Conservation (phyloP, 1,284 basidiomycete genomes). For the Vanrija sp. region DNA sequence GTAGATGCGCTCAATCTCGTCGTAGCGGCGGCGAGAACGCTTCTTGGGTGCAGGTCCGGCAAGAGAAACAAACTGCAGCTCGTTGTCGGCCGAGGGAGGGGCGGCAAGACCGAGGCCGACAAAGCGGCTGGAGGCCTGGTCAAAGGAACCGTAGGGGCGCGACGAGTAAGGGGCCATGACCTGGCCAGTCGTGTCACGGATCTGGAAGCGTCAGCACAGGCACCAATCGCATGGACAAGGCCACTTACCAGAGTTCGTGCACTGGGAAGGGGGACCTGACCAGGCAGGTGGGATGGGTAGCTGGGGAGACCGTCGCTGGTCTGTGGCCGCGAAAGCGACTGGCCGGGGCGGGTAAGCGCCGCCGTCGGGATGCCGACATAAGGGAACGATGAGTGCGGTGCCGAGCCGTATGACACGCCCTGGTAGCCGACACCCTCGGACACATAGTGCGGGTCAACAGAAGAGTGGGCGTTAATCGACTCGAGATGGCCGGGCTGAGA, state of each 20-base stretch:
- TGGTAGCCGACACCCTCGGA: conserved; percentile 1
- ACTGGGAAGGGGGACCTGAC: conserved; percentile 25
- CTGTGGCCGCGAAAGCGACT: conserved; percentile 24
- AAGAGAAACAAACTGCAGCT: conserved; percentile 21
- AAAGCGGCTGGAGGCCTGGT: conserved; percentile 14
- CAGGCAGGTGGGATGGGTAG: conserved; percentile 23
- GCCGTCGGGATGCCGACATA: background rate
- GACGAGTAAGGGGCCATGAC: conserved; percentile 4
- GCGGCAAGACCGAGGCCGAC: background rate
- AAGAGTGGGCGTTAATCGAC: background rate
- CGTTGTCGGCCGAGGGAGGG: conserved; percentile 4
- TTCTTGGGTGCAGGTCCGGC: conserved; percentile 42
- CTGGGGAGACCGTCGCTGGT: conserved; percentile 40
- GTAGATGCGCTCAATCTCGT: conserved; percentile 57
- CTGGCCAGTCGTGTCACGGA: background rate
- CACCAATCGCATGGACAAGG: conserved; percentile 6
- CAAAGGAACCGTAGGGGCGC: conserved; percentile 29
- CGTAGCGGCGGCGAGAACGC: conserved; percentile 50
- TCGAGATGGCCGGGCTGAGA: background rate
- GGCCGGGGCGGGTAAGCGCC: no score
- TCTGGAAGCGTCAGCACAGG: background rate
- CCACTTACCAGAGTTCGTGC: conserved; percentile 33
- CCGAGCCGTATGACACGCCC: background rate
- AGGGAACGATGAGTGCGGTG: background rate
- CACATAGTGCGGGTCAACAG: conserved; percentile 27